phyloP scores from a whole-genome alignment of 2,329 filamentous ascomycete species.

The Alternaria sp. region DNA sequence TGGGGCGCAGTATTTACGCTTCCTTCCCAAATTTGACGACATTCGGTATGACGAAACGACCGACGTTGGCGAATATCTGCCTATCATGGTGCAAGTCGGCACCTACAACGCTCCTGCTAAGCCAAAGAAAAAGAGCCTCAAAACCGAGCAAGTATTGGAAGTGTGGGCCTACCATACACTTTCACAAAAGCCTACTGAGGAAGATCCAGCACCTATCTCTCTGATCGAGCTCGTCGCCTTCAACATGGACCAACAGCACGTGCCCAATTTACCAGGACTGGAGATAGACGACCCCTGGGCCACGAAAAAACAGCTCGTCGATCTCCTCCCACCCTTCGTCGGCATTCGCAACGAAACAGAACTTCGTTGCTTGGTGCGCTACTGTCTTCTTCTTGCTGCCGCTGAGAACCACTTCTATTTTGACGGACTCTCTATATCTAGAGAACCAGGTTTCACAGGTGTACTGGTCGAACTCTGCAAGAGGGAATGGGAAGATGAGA shows the following conservation, averaged over 20 bases:
- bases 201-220: neutral
- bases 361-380: neutral
- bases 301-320: neutral
- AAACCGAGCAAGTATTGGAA: neutral
- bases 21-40: neutral
- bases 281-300: neutral
- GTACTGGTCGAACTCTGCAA: constrained; percentile 2
- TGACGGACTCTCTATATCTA: neutral
- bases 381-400: constrained; percentile 1
- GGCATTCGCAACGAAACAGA: neutral
- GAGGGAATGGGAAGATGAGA: neutral
- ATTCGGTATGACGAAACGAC: neutral
- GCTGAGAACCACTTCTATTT: neutral
- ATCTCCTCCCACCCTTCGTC: neutral
- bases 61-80: neutral
- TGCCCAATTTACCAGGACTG: neutral
- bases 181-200: neutral
- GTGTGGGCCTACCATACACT: neutral
- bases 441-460: neutral
- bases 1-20: neutral
- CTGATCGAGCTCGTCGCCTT: neutral
- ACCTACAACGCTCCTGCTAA: neutral
- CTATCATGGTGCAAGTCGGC: neutral
- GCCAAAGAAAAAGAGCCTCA: neutral
- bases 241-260: neutral